Percentiles rank a stretch among this genome's conserved stretches.
Evolutionary conservation across 345 rosid species (phyloP).

Genomic region (Adansonia digitata): DNA sequence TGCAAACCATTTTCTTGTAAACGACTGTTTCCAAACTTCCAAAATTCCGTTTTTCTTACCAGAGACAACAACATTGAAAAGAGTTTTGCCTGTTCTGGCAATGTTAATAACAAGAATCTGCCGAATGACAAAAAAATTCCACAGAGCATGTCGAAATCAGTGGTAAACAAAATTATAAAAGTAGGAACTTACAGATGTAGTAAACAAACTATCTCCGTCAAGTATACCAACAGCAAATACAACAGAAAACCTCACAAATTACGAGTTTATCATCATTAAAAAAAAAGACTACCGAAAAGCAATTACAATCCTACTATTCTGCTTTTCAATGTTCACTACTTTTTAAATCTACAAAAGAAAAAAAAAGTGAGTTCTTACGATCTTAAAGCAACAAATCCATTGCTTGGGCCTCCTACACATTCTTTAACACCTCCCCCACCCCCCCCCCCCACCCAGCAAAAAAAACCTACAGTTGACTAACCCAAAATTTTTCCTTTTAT

Average conservation of each 20-base stretch:
- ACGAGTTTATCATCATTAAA: neutral
- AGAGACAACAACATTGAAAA: neutral
- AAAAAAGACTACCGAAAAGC: neutral
- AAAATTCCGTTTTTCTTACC: neutral
- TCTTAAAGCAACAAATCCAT: slow-evolving; percentile 1
- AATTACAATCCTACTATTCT: neutral
- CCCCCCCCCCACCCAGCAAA: no score
- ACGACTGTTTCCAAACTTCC: neutral
- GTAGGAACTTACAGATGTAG: neutral
- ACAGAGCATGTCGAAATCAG: neutral
- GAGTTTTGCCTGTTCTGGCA: neutral
- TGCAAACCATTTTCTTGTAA: neutral
- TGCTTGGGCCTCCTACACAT: neutral
- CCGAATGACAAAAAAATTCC: neutral
- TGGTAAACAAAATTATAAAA: neutral
- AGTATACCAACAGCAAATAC: neutral
- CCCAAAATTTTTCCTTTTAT: neutral
- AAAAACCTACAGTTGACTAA: neutral
- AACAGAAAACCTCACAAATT: neutral
- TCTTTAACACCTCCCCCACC: no score
- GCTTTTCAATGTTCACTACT: neutral
- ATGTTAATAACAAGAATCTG: neutral
- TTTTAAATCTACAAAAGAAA: neutral
- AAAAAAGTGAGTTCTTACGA: neutral
- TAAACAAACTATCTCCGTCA: neutral